Evolutionary conservation across 2,329 filamentous ascomycete species (phyloP).

Genomic region (Fusarium xylarioides): DNA sequence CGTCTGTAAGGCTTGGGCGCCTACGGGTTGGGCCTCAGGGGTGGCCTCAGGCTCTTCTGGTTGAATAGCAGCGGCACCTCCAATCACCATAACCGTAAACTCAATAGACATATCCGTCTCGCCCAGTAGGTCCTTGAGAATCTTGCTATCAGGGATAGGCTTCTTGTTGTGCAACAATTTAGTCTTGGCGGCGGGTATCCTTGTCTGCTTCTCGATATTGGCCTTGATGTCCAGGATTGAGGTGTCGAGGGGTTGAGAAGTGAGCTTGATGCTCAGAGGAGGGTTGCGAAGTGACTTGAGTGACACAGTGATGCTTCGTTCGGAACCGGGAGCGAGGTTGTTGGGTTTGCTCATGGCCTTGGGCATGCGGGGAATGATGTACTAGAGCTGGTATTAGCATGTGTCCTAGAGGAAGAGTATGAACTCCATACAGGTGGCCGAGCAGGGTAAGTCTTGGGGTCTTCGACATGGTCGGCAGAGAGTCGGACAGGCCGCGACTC

Average conservation of each 20-base stretch:
- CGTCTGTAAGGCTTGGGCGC: slow-evolving; percentile 70
- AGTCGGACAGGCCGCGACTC: slow-evolving; percentile 84
- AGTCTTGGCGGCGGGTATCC: slow-evolving; percentile 78
- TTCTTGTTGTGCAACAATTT: slow-evolving; percentile 90
- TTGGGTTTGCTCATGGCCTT: slow-evolving; percentile 61
- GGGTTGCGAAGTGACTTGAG: slow-evolving; percentile 83
- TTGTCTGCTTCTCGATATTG: slow-evolving; percentile 69
- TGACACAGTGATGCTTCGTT: slow-evolving; percentile 64
- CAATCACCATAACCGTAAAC: slow-evolving; percentile 88
- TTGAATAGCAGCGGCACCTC: slow-evolving; percentile 64
- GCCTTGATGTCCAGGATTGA: slow-evolving; percentile 83
- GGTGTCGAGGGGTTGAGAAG: slow-evolving; percentile 70
- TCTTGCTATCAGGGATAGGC: slow-evolving; percentile 80
- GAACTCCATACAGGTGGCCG: slow-evolving; percentile 71
- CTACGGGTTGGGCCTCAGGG: slow-evolving; percentile 46
- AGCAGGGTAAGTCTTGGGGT: slow-evolving; percentile 79
- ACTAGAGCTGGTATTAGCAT: slow-evolving; percentile 56
- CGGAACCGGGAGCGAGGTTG: slow-evolving; percentile 60
- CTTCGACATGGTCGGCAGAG: slow-evolving; percentile 88
- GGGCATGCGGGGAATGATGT: slow-evolving; percentile 75
- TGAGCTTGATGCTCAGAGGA: slow-evolving; percentile 72
- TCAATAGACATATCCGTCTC: slow-evolving; percentile 66
- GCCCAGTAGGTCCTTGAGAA: slow-evolving; percentile 75
- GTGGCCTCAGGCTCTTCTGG: slow-evolving; percentile 51
- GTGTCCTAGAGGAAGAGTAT: neutral